Conservation (phyloP, 179 eudicot species). For the Nepenthes alata region DNA sequence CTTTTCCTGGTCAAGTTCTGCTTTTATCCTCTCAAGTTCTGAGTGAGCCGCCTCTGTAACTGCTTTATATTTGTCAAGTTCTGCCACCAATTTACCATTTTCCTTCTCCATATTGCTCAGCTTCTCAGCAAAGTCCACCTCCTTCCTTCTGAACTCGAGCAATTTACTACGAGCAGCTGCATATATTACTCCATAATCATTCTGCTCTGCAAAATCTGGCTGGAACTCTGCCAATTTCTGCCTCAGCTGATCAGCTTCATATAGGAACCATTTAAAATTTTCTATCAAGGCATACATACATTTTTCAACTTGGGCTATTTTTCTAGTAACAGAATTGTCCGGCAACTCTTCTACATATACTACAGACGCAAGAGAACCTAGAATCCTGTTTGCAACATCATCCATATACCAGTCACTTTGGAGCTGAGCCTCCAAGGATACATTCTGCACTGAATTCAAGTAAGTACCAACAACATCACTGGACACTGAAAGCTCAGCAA, state of each 20-base stretch:
- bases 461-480: constrained; percentile 35
- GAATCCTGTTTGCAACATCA: constrained; percentile 42
- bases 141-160: constrained; percentile 48
- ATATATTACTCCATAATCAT: constrained; percentile 42
- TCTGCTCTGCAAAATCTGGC: constrained; percentile 43
- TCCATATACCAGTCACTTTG: constrained; percentile 48
- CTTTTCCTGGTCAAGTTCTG: constrained; percentile 88
- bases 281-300: constrained; percentile 45
- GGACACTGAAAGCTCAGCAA: constrained; percentile 44
- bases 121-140: constrained; percentile 37
- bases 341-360: constrained; percentile 39
- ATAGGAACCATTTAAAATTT: constrained; percentile 64
- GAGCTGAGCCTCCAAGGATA: constrained; percentile 27
- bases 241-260: constrained; percentile 57
- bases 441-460: constrained; percentile 32
- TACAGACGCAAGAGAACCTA: constrained; percentile 44
- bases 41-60: constrained; percentile 30
- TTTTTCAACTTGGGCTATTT: constrained; percentile 51
- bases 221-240: constrained; percentile 47
- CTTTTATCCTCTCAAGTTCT: constrained; percentile 47
- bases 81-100: constrained; percentile 39
- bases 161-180: constrained; percentile 45
- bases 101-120: constrained; percentile 46
- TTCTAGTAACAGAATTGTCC: constrained; percentile 45
- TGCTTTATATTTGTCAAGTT: constrained; percentile 39